Evolutionary conservation across 2,329 filamentous ascomycete genomes (phyloP), one percentile per base, ranked within the genome.

Genomic region (Ophiobolus disseminans): DNA sequence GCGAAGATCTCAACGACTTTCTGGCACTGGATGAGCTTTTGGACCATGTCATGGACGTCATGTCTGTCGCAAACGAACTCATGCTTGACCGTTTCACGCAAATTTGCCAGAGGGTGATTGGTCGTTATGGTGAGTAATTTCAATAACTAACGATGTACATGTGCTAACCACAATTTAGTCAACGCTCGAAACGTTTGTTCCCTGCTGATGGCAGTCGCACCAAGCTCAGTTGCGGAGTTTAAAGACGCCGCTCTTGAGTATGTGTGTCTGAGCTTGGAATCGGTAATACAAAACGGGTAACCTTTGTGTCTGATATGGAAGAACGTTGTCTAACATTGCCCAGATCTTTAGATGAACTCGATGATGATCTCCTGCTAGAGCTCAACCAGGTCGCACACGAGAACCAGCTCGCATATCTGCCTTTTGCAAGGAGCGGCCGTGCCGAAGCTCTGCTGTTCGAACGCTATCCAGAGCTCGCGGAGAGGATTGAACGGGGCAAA

Each of bases 11-110:
- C 5, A 73, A 73, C 14, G 72, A 74, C 31, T 53, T 71, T 9
- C 58, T 73, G 11, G 72, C 72, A 19, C 58, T 96, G 5, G 91
- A 97, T 58, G 88, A 91, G 36, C 91, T 96, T 55, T 85, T 92
- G 4, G 91, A 97, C 61, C 78, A 94, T n/a, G 82, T 97, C 7
- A 82, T 97, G 75, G 91, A 96, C 61, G 89, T 97, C 35, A 87
- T 97, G 82, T 86, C 86, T 46, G 87, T 90, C 42, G 91, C 92
- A 10, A 94, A 99, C 67, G 93, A 99, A 72, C 77, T 99, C 48
- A 97, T 99, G 92, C 82, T 99, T 37, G 91, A 97, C 68, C 83
- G 92, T 5, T 77, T 99, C 4, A 91, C 90, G 4, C 90, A 96
- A 69, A 86, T 95, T 21, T 97, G 94, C 70, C 94, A 99, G 69